Evolutionary conservation across 352 stramenopile genomes (phyloP).

Genomic region (Phytophthora crassamura): DNA sequence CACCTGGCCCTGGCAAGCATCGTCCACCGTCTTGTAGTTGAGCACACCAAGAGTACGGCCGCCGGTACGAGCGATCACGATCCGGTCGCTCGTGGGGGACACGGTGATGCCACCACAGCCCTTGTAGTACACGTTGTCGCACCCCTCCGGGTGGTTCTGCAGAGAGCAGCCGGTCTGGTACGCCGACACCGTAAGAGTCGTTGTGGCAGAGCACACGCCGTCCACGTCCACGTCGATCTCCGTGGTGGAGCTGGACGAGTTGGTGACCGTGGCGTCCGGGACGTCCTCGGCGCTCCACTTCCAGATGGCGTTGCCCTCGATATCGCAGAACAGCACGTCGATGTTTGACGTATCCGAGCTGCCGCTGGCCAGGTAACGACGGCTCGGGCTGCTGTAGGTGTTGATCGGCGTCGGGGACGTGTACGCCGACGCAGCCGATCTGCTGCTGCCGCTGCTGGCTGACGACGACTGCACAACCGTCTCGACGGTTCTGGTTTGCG

Average conservation of each 20-base stretch:
- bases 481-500: conserved; percentile 60
- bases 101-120: conserved; percentile 83
- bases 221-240: conserved; percentile 46
- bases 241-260: conserved; percentile 43
- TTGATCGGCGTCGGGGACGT: conserved; percentile 59
- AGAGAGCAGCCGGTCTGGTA: conserved; percentile 71
- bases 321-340: conserved; percentile 77
- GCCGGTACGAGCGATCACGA: conserved; percentile 78
- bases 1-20: conserved; percentile 70
- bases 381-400: conserved; percentile 41
- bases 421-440: conserved; percentile 36
- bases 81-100: conserved; percentile 63
- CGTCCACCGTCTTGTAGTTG: conserved; percentile 60
- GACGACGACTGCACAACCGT: conserved; percentile 68
- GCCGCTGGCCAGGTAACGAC: conserved; percentile 45
- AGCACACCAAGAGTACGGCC: conserved; percentile 77
- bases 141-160: conserved; percentile 72
- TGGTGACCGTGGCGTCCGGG: conserved; percentile 41
- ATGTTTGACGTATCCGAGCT: conserved; percentile 43
- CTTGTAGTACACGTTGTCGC: conserved; percentile 76
- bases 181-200: conserved; percentile 64
- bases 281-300: conserved; percentile 64
- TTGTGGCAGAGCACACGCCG: conserved; percentile 42
- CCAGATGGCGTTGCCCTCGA: conserved; percentile 78
- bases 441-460: conserved; percentile 26